Percentiles rank a stretch among this genome's conserved stretches.
phyloP scores from a whole-genome alignment of 257 asterid species.

The Nicotiana undulata region DNA sequence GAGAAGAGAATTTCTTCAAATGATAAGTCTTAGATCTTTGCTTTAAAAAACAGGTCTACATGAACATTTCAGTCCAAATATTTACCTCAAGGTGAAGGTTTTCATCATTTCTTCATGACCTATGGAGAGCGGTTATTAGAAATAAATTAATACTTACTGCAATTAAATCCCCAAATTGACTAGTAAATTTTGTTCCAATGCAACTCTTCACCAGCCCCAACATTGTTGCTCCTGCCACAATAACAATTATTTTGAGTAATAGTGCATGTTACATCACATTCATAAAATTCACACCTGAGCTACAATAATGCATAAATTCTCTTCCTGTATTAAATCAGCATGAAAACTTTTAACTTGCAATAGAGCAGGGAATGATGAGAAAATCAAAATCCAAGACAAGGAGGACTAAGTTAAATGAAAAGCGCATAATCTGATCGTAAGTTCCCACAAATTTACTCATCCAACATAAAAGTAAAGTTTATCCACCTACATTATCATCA shows the following conservation, averaged over 20 bases:
- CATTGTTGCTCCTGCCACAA: slow-evolving; percentile 66
- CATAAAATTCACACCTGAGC: neutral
- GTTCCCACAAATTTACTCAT: neutral
- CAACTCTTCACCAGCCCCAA: slow-evolving; percentile 90
- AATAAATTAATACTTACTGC: slow-evolving; percentile 53
- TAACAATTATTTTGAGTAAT: neutral
- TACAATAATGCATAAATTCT: neutral
- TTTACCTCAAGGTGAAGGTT: neutral
- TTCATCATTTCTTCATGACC: neutral
- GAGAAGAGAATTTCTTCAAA: too few species aligned
- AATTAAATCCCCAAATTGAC: slow-evolving; percentile 91
- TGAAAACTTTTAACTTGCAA: neutral
- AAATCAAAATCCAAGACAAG: neutral
- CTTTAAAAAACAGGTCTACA: too few species aligned
- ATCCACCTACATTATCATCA: neutral
- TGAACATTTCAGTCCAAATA: too few species aligned
- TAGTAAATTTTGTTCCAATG: slow-evolving; percentile 89
- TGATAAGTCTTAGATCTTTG: too few species aligned
- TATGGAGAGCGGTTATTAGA: neutral
- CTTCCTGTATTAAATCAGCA: neutral
- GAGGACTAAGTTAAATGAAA: neutral
- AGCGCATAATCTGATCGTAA: neutral
- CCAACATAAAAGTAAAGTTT: neutral
- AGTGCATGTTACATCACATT: neutral
- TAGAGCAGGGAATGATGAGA: neutral